These are phyloP conservation scores for Candida coleopterorum DNA, from an alignment of 805 yeast genomes.

Conservation along the genomic window DNA sequence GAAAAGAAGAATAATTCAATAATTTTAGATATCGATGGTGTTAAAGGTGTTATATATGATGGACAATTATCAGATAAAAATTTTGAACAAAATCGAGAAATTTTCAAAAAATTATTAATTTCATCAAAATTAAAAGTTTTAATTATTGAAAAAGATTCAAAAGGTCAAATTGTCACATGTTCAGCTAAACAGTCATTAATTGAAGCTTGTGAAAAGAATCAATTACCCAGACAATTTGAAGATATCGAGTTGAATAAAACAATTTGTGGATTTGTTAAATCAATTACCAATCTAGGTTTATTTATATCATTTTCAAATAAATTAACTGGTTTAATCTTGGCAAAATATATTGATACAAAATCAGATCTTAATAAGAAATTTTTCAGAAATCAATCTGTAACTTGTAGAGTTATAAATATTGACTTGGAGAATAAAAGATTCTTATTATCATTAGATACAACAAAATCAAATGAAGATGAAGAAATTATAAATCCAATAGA, in stretches of 20 bases:
- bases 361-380: slow-evolving; percentile 50
- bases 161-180: slow-evolving; percentile 56
- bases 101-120: slow-evolving; percentile 54
- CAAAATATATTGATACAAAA: slow-evolving; percentile 53
- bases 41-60: slow-evolving; percentile 66
- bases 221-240: slow-evolving; percentile 54
- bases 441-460: slow-evolving; percentile 48
- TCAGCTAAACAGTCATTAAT: slow-evolving; percentile 65
- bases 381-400: slow-evolving; percentile 63
- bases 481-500: slow-evolving; percentile 59
- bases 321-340: slow-evolving; percentile 78
- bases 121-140: slow-evolving; percentile 62
- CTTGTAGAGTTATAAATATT: slow-evolving; percentile 58
- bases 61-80: slow-evolving; percentile 79
- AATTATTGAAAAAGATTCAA: slow-evolving; percentile 61
- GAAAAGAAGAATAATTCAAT: slow-evolving; percentile 75
- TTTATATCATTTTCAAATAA: slow-evolving; percentile 79
- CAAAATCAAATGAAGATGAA: slow-evolving; percentile 19
- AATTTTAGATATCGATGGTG: slow-evolving; percentile 53
- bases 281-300: slow-evolving; percentile 74
- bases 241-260: slow-evolving; percentile 46
- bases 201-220: slow-evolving; percentile 49
- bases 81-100: slow-evolving; percentile 65
- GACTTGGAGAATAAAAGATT: slow-evolving; percentile 72
- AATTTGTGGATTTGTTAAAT: slow-evolving; percentile 71